A percentile compares a stretch with the other conserved stretches of the same genome.
phyloP scores from a whole-genome alignment of 225 moss, liverwort and hornwort species.

The Physcomitrium patens region DNA sequence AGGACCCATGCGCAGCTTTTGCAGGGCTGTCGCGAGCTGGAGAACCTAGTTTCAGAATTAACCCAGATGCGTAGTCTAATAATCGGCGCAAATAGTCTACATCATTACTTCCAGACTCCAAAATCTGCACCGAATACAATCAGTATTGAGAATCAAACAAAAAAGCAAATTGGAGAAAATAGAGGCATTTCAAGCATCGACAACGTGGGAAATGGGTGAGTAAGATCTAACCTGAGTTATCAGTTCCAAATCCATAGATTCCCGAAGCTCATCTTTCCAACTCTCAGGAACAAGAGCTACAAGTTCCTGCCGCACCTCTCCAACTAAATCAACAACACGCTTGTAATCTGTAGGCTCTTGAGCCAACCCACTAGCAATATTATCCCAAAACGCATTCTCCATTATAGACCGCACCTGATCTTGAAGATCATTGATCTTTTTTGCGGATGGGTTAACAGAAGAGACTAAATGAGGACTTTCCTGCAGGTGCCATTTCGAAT shows the following conservation, averaged over 20 bases:
- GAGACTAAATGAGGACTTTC: slow-evolving; percentile 35
- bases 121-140: slow-evolving; percentile 50
- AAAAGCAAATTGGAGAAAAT: not conserved
- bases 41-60: slow-evolving; percentile 93
- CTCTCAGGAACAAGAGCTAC: slow-evolving; percentile 79
- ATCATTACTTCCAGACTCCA: slow-evolving; percentile 94
- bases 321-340: slow-evolving; percentile 78
- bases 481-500: slow-evolving; percentile 67
- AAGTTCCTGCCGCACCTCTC: slow-evolving; percentile 82
- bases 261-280: slow-evolving; percentile 91
- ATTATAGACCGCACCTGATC: slow-evolving; percentile 79
- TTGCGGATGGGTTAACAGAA: slow-evolving; percentile 30
- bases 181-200: not conserved
- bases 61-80: slow-evolving; percentile 83
- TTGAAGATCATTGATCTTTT: slow-evolving; percentile 59
- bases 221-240: slow-evolving; percentile 62
- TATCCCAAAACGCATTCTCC: slow-evolving; percentile 97
- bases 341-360: slow-evolving; percentile 77
- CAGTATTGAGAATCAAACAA: slow-evolving; percentile 7
- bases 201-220: slow-evolving; percentile 16
- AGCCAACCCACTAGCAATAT: slow-evolving; percentile 68
- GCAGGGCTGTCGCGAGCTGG: slow-evolving; percentile 86
- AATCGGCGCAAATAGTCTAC: slow-evolving; percentile 85
- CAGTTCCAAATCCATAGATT: slow-evolving; percentile 91
- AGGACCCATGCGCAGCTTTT: slow-evolving; percentile 83